Conservation (phyloP, 2,329 filamentous ascomycete species). For the Fusarium foetens region DNA sequence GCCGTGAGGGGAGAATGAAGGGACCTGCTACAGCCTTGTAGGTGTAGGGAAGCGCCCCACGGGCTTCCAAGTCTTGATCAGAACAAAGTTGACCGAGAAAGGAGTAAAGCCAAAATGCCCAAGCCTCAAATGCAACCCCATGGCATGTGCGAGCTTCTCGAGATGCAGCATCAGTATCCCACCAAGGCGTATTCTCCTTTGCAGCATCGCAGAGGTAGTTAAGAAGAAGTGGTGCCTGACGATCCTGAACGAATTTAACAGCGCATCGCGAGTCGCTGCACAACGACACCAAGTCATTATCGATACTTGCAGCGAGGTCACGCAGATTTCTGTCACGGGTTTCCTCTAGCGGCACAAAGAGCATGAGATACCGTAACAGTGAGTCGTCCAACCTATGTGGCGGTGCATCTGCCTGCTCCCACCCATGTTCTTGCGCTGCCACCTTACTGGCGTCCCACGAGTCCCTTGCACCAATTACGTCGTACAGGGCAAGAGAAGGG, state of each 20-base stretch:
- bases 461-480: conserved; percentile 50
- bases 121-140: conserved; percentile 51
- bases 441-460: conserved; percentile 50
- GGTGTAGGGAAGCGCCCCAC: conserved; percentile 34
- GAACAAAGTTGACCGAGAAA: conserved; percentile 52
- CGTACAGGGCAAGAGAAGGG: conserved; percentile 58
- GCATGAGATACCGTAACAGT: conserved; percentile 50
- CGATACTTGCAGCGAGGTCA: conserved; percentile 48
- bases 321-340: conserved; percentile 36
- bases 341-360: conserved; percentile 47
- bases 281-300: conserved; percentile 49
- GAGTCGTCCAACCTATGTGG: conserved; percentile 46
- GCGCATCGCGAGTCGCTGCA: conserved; percentile 48
- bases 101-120: conserved; percentile 56
- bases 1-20: conserved; percentile 53
- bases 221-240: conserved; percentile 48
- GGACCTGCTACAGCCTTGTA: conserved; percentile 49
- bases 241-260: conserved; percentile 47
- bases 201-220: conserved; percentile 49
- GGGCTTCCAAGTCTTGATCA: conserved; percentile 48
- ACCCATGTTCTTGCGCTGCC: conserved; percentile 46
- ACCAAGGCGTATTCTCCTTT: conserved; percentile 46
- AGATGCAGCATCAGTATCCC: conserved; percentile 46
- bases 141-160: conserved; percentile 48
- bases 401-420: conserved; percentile 46